Base-by-base conservation (phyloP, 257 asterid species). In the Verbascum thapsus region DNA sequence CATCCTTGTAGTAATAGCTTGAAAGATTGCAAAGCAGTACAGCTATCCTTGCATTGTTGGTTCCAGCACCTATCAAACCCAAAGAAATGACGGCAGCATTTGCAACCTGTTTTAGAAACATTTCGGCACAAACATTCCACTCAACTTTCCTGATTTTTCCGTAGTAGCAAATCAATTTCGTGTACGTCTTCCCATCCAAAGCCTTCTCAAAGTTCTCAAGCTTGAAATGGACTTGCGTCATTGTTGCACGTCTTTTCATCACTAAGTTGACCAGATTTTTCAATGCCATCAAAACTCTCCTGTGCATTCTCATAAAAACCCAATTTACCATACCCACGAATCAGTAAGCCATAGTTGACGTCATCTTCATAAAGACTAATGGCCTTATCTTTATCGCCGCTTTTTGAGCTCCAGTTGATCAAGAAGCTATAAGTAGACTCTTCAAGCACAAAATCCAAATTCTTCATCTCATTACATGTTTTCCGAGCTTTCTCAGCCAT, bases 221-320 rank as follows among this genome's bases (percentile, higher is more conserved):
- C 58, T 54, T 80, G 73, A 92, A 81, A 78, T 92, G 97, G 53
- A 92, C 97, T 79, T 85, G 96, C n/a, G 97, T 96, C 99, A 89
- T 92, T 71, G 99, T 79, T 51, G 82, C 71, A 89, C 16, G 97
- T 89, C 73, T 85, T 89, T 58, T 82, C 97, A 40, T 80, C 76
- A 56, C 70, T 68, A 58, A 87, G 90, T 66, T 76, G 75, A 51
- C 90, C 88, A 49, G 83, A 78, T 65, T 74, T 83, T 81, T 73
- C 70, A 66, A 85, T 72, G 42, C 83, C 97, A 49, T 61, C 54
- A 69, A 85, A 92, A 22, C 94, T 85, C 73, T 64, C 84, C 51
- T 85, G 81, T 30, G 99, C 99, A 64, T 92, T 97, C 67, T 83
- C 91, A 38, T 92, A 89, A 20, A 92, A 90, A 64, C 97, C 97